Conservation (phyloP, 352 stramenopile genomes). For the Globisporangium recalcitrans region DNA sequence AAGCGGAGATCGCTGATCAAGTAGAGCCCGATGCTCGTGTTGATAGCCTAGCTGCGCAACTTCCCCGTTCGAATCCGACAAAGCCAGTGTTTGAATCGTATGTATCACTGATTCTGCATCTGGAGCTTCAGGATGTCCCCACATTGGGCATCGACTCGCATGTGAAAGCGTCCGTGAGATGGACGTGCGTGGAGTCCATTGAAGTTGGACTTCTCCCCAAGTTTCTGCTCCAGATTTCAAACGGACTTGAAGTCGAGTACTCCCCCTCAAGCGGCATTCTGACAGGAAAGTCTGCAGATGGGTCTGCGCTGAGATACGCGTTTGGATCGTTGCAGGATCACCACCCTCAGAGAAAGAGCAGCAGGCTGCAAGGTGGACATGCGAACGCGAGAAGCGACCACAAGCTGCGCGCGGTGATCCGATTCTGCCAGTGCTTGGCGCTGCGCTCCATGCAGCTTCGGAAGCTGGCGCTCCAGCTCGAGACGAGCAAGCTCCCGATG, state of each 20-base stretch:
- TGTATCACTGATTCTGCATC: conserved; percentile 38
- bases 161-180: conserved; percentile 22
- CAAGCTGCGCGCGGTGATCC: conserved; percentile 27
- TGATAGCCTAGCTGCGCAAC: not conserved
- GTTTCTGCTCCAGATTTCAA: conserved; percentile 39
- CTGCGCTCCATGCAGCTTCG: conserved; percentile 49
- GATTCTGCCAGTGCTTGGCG: conserved; percentile 49
- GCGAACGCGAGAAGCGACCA: not conserved
- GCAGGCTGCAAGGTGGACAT: not conserved
- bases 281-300: conserved; percentile 17
- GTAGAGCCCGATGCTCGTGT: not conserved
- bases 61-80: not conserved
- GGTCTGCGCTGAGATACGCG: conserved; percentile 24
- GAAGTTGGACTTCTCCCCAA: conserved; percentile 35
- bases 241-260: conserved; percentile 30
- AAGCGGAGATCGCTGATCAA: not conserved
- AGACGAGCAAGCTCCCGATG: conserved; percentile 34
- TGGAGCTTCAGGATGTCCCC: conserved; percentile 38
- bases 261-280: conserved; percentile 25
- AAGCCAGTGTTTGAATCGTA: conserved; percentile 5
- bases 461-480: conserved; percentile 28
- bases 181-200: conserved; percentile 41
- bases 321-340: conserved; percentile 6
- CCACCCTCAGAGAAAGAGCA: not conserved
- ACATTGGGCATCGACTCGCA: conserved; percentile 31